These are phyloP conservation scores for Tuber umbilicatum DNA, from an alignment of 495 filamentous ascomycete species.

Conservation along the genomic window DNA sequence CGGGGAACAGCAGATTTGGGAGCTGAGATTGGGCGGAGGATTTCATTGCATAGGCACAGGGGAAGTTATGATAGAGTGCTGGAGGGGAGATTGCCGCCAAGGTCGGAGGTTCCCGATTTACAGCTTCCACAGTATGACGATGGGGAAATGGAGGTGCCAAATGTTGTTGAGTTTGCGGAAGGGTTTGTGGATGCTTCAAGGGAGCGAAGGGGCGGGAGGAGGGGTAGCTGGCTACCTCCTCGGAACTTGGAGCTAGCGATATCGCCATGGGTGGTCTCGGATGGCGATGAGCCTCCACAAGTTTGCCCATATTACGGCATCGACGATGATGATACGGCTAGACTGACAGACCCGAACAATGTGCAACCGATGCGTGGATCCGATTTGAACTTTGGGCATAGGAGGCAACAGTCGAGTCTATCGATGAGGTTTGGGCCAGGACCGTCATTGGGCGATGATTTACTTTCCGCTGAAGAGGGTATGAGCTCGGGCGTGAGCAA, in stretches of 20 bases:
- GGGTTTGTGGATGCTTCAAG: constrained; percentile 36
- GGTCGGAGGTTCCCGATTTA: constrained; percentile 27
- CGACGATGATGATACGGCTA: constrained; percentile 56
- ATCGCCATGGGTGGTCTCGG: constrained; percentile 29
- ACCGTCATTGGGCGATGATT: constrained; percentile 58
- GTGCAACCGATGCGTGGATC: constrained; percentile 62
- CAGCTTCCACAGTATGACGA: constrained; percentile 30
- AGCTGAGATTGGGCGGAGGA: constrained; percentile 42
- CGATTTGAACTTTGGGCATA: constrained; percentile 40
- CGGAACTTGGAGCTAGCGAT: constrained; percentile 23
- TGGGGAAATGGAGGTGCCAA: constrained; percentile 25
- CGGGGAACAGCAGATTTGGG: constrained; percentile 38
- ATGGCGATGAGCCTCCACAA: constrained; percentile 41
- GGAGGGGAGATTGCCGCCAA: constrained; percentile 26
- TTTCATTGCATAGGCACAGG: constrained; percentile 39
- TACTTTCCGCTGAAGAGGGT: constrained; percentile 53
- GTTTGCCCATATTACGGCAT: constrained; percentile 45
- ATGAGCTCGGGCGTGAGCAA: constrained; percentile 42
- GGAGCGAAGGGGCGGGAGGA: constrained; percentile 22
- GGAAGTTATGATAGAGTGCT: constrained; percentile 37
- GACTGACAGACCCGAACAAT: constrained; percentile 55
- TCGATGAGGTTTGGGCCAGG: constrained; percentile 41
- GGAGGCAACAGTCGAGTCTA: constrained; percentile 24
- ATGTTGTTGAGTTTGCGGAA: constrained; percentile 24
- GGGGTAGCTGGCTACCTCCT: constrained; percentile 43